Evolutionary conservation across 768 basidiomycete genomes (phyloP), one percentile per base, ranked within the genome.

Genomic region (Mycena rosella): DNA sequence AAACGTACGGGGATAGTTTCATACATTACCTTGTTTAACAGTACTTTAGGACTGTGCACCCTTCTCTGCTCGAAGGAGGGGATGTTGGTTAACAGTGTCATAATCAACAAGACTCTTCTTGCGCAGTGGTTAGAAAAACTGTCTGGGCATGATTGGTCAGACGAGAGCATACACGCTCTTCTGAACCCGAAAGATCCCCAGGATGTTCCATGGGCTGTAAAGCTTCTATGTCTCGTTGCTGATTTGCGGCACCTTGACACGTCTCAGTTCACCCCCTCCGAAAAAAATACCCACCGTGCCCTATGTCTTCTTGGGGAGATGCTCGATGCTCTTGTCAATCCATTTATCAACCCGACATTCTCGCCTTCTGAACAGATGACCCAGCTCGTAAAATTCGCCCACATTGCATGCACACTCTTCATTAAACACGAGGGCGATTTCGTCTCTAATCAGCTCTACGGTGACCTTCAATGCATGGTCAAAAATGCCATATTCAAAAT

Each of bases 301-400:
- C 62, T 79, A 10, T 71, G 47, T 57, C 69, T 78, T 26, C 67
- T 79, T 24, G 77, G 76, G 5, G 75, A 79, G 49, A 69, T 76
- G 54, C 69, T 80, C 5, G 54, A 78, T 53, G 68, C 66, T 9
- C 48, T 68, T 17, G 11, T 68, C 0, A 49, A 68, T 1, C 67
- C 27, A 69, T 75, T 61, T 47, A 56, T 61, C 62, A 63, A 66
- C 64, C 75, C 65, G 5, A 56, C 53, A 5, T 30, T 67, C 17
- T 64, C 65, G 2, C 61, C 64, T 5, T 60, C 62, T 13, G 67
- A 61, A 4, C 59, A 69, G 40, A 27, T 67, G 1, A 60, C 26
- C 2, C 32, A 42, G 0, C 52, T 68, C 1, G 44, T 61, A 0
- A 71, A 63, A 51, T 67, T 67, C 40, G 60, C 60, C 0, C 60